These are phyloP conservation scores for Parmales sp. DNA, from an alignment of 108 stramenopile species.

Conservation along the genomic window DNA sequence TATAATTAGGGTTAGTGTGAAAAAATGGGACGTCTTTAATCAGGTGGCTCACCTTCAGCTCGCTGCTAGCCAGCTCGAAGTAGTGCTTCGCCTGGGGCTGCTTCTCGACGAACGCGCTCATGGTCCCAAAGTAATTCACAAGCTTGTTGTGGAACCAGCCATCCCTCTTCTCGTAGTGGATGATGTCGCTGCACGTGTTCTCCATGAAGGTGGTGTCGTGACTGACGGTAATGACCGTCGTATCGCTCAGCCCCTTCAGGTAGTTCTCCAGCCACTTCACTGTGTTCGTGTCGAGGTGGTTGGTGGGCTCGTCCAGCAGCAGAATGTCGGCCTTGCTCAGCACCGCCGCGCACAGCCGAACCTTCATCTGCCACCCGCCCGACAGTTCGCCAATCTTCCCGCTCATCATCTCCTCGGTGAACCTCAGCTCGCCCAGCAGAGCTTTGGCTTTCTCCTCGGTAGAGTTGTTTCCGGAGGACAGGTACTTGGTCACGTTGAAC, in stretches of 20 bases:
- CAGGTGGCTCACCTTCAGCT: constrained; percentile 76
- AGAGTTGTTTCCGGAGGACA: constrained; percentile 34
- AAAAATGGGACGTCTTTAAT: constrained; percentile 34
- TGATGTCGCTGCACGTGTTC: constrained; percentile 78
- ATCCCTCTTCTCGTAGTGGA: constrained; percentile 83
- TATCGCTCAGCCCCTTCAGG: constrained; percentile 53
- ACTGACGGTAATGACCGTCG: constrained; percentile 76
- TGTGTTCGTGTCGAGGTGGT: constrained; percentile 50
- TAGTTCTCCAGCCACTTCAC: constrained; percentile 81
- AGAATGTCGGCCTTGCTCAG: constrained; percentile 82
- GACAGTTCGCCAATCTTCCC: constrained; percentile 82
- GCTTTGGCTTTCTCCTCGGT: constrained; percentile 60
- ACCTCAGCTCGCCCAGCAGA: constrained; percentile 64
- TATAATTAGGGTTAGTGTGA: too few species aligned
- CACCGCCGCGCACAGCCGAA: constrained; percentile 62
- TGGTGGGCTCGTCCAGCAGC: constrained; percentile 76
- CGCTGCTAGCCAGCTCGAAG: constrained; percentile 78
- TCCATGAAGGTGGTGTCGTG: constrained; percentile 93
- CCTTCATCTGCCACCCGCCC: constrained; percentile 98
- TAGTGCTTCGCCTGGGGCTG: constrained; percentile 91
- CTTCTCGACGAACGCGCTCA: constrained; percentile 74
- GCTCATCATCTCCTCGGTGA: constrained; percentile 70
- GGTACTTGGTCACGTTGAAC: constrained; percentile 47
- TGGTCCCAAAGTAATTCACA: constrained; percentile 79
- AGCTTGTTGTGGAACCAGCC: constrained; percentile 80